phyloP scores from a whole-genome alignment of 352 stramenopile genomes.

The Pythium sp. region DNA sequence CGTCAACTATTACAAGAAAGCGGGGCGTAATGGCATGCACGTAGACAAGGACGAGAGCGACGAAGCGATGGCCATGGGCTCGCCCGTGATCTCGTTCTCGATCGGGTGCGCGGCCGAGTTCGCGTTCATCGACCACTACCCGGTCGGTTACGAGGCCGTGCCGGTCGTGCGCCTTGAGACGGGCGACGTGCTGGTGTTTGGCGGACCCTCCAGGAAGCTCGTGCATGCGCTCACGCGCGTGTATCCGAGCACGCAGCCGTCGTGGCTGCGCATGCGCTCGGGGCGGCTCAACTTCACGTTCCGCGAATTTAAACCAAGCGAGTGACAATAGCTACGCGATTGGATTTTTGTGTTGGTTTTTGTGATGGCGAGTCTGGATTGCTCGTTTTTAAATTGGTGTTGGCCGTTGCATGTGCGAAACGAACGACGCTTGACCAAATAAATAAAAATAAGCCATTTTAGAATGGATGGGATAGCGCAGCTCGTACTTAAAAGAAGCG shows the following conservation, averaged over 20 bases:
- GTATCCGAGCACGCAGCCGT: constrained; percentile 48
- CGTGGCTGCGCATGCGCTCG: constrained; percentile 53
- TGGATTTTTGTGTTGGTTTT: background rate
- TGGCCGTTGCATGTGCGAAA: background rate
- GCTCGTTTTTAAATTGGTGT: background rate
- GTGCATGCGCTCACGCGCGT: constrained; percentile 68
- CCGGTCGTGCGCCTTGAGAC: constrained; percentile 63
- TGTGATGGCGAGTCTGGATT: background rate
- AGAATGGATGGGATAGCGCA: background rate
- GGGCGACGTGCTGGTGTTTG: constrained; percentile 72
- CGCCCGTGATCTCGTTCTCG: constrained; percentile 69
- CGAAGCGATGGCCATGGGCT: constrained; percentile 56
- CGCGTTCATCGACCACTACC: constrained; percentile 67
- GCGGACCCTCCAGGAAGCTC: constrained; percentile 48
- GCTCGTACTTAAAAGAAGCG: background rate
- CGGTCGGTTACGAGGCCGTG: constrained; percentile 35
- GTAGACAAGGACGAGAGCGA: constrained; percentile 71
- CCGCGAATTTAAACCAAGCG: constrained; percentile 50
- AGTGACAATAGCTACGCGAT: background rate
- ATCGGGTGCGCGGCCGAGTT: constrained; percentile 66
- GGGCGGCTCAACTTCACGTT: constrained; percentile 75
- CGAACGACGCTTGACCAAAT: background rate
- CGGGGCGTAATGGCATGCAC: constrained; percentile 69
- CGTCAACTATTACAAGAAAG: constrained; percentile 79
- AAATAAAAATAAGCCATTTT: constrained; percentile 4